phyloP scores from a whole-genome alignment of 1,284 basidiomycete genomes.

The Phenoliferia sp. region DNA sequence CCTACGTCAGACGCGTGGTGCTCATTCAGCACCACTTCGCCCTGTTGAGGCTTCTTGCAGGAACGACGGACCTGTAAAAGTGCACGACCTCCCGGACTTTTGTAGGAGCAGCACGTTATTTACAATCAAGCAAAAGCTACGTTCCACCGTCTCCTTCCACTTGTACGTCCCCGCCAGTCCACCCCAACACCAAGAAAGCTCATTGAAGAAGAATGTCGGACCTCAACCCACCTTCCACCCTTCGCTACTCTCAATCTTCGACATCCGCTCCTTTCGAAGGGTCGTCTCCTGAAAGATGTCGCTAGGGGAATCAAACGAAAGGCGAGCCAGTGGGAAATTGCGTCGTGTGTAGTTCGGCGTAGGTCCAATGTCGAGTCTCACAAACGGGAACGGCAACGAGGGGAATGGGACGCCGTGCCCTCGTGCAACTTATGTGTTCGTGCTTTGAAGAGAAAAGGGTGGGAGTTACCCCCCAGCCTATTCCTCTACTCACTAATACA shows the following conservation, averaged over 20 bases:
- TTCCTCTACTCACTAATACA: neutral
- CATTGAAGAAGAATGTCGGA: neutral
- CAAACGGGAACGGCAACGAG: neutral
- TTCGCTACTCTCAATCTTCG: neutral
- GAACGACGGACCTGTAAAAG: too few species aligned
- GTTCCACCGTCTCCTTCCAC: neutral
- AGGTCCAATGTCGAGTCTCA: neutral
- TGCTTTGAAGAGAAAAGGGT: neutral
- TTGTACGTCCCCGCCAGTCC: too few species aligned
- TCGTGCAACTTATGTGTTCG: slow-evolving; percentile 1
- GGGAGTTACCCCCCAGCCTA: neutral
- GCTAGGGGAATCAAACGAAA: neutral
- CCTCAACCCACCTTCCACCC: neutral
- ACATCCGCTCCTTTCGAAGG: neutral
- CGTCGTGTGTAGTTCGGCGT: neutral
- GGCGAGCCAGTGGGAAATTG: neutral
- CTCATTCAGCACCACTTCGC: too few species aligned
- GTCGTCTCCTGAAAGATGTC: neutral
- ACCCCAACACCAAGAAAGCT: neutral
- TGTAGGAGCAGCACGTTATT: too few species aligned
- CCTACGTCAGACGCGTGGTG: too few species aligned
- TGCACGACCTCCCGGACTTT: too few species aligned
- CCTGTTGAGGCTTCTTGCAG: too few species aligned
- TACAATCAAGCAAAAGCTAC: neutral
- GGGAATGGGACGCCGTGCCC: neutral